A percentile compares a stretch with the other conserved stretches of the same genome.
These are phyloP conservation scores for Eremothecium coryli DNA, from an alignment of 1,139 yeast genomes.

Conservation along the genomic window DNA sequence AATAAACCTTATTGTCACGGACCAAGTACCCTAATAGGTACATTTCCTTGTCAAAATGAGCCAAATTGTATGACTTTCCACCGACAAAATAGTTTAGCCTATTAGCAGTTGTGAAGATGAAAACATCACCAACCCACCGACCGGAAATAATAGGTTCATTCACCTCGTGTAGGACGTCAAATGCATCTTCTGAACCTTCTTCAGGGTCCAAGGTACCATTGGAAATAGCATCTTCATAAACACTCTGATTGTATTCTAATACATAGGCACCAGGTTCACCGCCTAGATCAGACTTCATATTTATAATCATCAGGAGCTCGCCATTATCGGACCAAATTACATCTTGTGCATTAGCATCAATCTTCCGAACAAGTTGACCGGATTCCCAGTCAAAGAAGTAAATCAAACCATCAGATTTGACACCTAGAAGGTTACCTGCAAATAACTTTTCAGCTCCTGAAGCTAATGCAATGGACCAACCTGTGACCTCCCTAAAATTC, in stretches of 20 bases:
- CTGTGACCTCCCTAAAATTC: slow-evolving; percentile 71
- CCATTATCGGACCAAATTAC: slow-evolving; percentile 93
- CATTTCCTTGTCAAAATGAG: slow-evolving; percentile 85
- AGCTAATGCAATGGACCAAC: slow-evolving; percentile 53
- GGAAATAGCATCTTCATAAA: slow-evolving; percentile 55
- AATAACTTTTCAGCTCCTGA: slow-evolving; percentile 74
- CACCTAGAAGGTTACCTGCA: slow-evolving; percentile 80
- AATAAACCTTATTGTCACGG: slow-evolving; percentile 79
- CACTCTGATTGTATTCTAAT: slow-evolving; percentile 59
- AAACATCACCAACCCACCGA: slow-evolving; percentile 95
- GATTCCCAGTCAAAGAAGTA: slow-evolving; percentile 92
- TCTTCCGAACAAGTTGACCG: slow-evolving; percentile 74
- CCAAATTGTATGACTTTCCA: slow-evolving; percentile 82
- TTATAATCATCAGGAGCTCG: slow-evolving; percentile 69
- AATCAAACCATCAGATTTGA: slow-evolving; percentile 67
- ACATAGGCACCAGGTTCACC: slow-evolving; percentile 64
- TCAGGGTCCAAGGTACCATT: slow-evolving; percentile 51
- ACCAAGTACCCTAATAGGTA: slow-evolving; percentile 84
- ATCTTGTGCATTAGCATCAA: slow-evolving; percentile 70
- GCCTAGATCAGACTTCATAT: slow-evolving; percentile 33
- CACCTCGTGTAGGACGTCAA: slow-evolving; percentile 76
- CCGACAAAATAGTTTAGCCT: slow-evolving; percentile 93
- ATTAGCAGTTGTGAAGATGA: slow-evolving; percentile 76
- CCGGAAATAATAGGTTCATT: slow-evolving; percentile 80
- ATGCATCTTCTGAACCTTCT: slow-evolving; percentile 80